Percentiles rank a stretch among this genome's conserved stretches.
Evolutionary conservation across 1,284 basidiomycete species (phyloP).

Genomic region (Leccinum griseonigrum): DNA sequence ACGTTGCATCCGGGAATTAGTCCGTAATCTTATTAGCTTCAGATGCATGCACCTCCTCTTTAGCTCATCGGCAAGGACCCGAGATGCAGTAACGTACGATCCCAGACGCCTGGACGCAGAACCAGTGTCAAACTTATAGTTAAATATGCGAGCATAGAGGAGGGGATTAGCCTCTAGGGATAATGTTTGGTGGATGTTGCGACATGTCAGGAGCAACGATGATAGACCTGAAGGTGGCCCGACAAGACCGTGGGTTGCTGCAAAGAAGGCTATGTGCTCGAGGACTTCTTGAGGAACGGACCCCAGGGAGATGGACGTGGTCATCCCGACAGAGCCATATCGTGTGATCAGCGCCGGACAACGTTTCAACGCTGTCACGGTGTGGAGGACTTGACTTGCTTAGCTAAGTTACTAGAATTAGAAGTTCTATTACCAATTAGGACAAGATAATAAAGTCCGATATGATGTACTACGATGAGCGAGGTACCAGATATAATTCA

Average conservation of each 20-base stretch:
- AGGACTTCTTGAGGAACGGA: conserved; percentile 64
- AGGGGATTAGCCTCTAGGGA: conserved; percentile 50
- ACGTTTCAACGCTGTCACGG: too few relatives aligned
- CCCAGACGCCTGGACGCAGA: conserved; percentile 58
- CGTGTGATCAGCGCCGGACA: neutral
- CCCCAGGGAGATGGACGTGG: conserved; percentile 29
- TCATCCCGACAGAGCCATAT: conserved; percentile 14
- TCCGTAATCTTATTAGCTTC: conserved; percentile 47
- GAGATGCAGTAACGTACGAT: conserved; percentile 37
- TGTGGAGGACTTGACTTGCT: neutral
- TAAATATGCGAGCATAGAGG: conserved; percentile 71
- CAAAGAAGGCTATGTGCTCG: conserved; percentile 61
- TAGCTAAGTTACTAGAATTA: conserved; percentile 10
- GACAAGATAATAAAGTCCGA: neutral
- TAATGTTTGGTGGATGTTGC: conserved; percentile 46
- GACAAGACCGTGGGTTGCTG: conserved; percentile 46
- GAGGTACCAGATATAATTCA: neutral
- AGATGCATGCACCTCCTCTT: conserved; percentile 52
- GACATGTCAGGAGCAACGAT: conserved; percentile 56
- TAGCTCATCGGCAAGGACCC: conserved; percentile 54
- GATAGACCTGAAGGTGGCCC: conserved; percentile 52
- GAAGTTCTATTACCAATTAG: neutral
- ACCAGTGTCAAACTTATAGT: conserved; percentile 61
- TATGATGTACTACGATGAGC: neutral
- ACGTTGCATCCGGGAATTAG: conserved; percentile 35